Evolutionary conservation across 2,329 filamentous ascomycete genomes (phyloP), one percentile per base, ranked within the genome.

Genomic region (Magnaporthales sp.): DNA sequence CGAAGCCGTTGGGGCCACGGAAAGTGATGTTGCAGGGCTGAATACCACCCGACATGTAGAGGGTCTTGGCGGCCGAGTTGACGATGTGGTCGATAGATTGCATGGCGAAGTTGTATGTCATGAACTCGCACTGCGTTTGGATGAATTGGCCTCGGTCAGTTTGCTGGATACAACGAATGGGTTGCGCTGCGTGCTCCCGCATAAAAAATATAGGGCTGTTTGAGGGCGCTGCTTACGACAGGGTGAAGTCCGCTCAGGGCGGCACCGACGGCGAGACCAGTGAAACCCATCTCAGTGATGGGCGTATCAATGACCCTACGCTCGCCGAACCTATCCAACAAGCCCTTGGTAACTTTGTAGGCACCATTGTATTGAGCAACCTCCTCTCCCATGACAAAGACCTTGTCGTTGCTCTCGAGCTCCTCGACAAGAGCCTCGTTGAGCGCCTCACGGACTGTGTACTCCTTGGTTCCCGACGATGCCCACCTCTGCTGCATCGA

Each of bases 31-130:
- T 98, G 84, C 95, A 99, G 74, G 95, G 95, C 83, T 99, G 95
- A 80, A 97, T 98, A 80, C 95, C 95, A 75, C 95, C 95, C 71
- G 95, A 98, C 95, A 99, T 99, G 86, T 99, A 99, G 77, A 99
- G 94, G 67, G 95, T 99, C 87, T 99, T 99, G 77, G 93, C 95
- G 73, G 86, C 95, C 64, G 94, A 98, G 89, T 99, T 99, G 88
- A 99, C 93, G 78, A 99, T 92, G 80, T 99, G 95, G 80, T 99
- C 95, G 80, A 99, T 99, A 78, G 95, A 92, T 84, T 99, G 95
- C 95, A 99, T 99, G 80, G 95, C 94, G 78, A 98, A 98, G 88
- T 99, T 99, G 89, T 97, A 98, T 76, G 95, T 99, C 95, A 99
- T 99, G 86, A 99, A 99, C 84, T 99, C 95, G 87, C 91, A 95